A percentile compares a stretch with the other conserved stretches of the same genome.
phyloP scores from a whole-genome alignment of 805 yeast species.

The Yarrowia divulgata region DNA sequence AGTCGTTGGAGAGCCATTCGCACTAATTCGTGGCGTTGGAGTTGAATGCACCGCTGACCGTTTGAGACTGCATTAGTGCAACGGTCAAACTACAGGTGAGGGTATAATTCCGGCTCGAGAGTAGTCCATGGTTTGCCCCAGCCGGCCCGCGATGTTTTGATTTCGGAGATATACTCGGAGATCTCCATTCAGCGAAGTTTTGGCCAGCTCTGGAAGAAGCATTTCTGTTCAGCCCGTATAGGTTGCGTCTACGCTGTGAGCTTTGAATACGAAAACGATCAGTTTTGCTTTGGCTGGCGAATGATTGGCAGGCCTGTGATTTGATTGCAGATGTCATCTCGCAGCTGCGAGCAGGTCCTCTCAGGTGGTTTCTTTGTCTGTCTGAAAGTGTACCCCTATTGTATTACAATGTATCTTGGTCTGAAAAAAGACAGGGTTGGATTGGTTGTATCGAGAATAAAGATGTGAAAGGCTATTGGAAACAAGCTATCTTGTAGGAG shows the following conservation, averaged over 20 bases:
- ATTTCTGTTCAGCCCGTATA: neutral
- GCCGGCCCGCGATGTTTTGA: neutral
- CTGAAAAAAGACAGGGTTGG: neutral
- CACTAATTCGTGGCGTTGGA: too few relatives aligned
- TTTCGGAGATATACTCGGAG: neutral
- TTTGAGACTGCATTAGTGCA: neutral
- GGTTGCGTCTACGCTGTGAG: neutral
- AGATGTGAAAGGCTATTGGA: conserved; percentile 1
- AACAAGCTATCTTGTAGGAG: neutral
- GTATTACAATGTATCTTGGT: neutral
- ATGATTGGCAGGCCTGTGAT: too few relatives aligned
- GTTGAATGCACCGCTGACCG: neutral
- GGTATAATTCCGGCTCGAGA: conserved; percentile 2
- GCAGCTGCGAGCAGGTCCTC: too few relatives aligned
- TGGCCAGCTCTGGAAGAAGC: neutral
- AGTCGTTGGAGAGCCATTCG: too few relatives aligned
- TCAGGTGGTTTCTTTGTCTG: too few relatives aligned
- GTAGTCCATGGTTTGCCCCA: neutral
- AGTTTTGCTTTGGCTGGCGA: too few relatives aligned
- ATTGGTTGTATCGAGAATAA: conserved; percentile 15
- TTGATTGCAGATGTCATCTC: too few relatives aligned
- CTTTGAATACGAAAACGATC: neutral
- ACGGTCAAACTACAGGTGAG: neutral
- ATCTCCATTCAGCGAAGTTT: neutral
- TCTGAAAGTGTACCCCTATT: too few relatives aligned